Percentiles rank a stretch among this genome's conserved stretches.
Conservation (phyloP, 345 rosid species). For the Angophora floribunda region DNA sequence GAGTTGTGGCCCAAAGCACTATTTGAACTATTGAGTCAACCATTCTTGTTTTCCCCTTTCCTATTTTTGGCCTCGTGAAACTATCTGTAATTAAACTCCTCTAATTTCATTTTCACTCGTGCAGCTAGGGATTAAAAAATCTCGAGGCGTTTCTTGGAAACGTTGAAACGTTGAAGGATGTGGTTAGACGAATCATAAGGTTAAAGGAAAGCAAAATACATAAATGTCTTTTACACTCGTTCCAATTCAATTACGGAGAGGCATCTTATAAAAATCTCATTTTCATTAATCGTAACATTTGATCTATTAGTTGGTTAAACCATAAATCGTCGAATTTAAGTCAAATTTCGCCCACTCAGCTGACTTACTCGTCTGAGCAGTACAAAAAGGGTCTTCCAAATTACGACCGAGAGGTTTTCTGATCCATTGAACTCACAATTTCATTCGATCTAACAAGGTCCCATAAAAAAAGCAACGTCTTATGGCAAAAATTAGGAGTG, state of each 20-base stretch:
- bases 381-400: not conserved
- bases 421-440: not conserved
- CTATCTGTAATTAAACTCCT: not conserved
- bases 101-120: not conserved
- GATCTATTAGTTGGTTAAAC: not conserved
- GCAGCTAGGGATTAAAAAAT: not conserved
- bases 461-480: not conserved
- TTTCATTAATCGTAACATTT: not conserved
- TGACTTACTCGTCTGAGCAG: not conserved
- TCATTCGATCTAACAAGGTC: not conserved
- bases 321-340: not conserved
- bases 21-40: not conserved
- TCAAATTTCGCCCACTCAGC: not conserved
- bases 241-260: not conserved
- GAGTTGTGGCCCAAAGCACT: not conserved
- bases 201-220: not conserved
- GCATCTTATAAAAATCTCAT: not conserved
- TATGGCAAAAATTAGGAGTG: too few species aligned
- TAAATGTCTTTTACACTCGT: not conserved
- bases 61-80: not conserved
- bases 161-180: not conserved
- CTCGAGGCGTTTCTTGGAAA: not conserved
- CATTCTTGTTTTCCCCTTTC: not conserved
- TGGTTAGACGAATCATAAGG: not conserved
- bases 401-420: not conserved